These are phyloP conservation scores for Alternaria alternata DNA, from an alignment of 2,329 filamentous ascomycete genomes.

Conservation along the genomic window DNA sequence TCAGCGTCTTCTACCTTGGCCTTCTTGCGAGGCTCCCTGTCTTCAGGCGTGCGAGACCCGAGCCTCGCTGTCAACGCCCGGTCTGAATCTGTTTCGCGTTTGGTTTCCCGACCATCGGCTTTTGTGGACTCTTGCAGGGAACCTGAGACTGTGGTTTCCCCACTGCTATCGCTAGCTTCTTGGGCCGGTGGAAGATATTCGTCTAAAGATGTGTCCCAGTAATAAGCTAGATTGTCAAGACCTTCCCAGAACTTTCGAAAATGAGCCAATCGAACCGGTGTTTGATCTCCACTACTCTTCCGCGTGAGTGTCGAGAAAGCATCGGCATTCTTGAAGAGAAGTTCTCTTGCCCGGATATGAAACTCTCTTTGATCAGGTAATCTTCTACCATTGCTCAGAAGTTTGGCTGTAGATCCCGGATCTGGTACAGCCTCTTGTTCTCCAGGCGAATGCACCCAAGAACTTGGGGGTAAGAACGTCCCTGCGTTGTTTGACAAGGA, in stretches of 20 bases:
- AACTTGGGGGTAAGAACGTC: slow-evolving; percentile 51
- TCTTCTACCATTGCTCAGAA: slow-evolving; percentile 59
- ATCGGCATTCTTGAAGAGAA: slow-evolving; percentile 64
- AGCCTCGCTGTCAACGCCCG: slow-evolving; percentile 17
- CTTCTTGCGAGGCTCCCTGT: slow-evolving; percentile 50
- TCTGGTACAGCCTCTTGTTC: slow-evolving; percentile 36
- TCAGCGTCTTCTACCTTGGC: slow-evolving; percentile 45
- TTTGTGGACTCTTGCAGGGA: slow-evolving; percentile 7
- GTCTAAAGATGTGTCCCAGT: slow-evolving; percentile 69
- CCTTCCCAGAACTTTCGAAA: slow-evolving; percentile 68
- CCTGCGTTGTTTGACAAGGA: slow-evolving; percentile 42
- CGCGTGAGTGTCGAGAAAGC: slow-evolving; percentile 65
- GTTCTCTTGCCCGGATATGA: slow-evolving; percentile 58
- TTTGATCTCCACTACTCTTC: slow-evolving; percentile 55
- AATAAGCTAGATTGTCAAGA: slow-evolving; percentile 66
- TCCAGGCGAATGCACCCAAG: slow-evolving; percentile 42
- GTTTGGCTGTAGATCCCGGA: slow-evolving; percentile 33
- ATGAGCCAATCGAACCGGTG: slow-evolving; percentile 62
- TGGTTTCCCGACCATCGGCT: slow-evolving; percentile 11
- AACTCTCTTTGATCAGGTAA: slow-evolving; percentile 60
- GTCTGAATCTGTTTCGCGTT: slow-evolving; percentile 21
- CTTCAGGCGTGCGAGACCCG: slow-evolving; percentile 17
- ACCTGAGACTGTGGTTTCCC: slow-evolving; percentile 5
- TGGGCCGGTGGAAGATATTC: slow-evolving; percentile 57
- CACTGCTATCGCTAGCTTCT: slow-evolving; percentile 15